A percentile compares a stretch with the other conserved stretches of the same genome.
phyloP scores from a whole-genome alignment of 768 basidiomycete species.

The Multifurca ochricompacta region DNA sequence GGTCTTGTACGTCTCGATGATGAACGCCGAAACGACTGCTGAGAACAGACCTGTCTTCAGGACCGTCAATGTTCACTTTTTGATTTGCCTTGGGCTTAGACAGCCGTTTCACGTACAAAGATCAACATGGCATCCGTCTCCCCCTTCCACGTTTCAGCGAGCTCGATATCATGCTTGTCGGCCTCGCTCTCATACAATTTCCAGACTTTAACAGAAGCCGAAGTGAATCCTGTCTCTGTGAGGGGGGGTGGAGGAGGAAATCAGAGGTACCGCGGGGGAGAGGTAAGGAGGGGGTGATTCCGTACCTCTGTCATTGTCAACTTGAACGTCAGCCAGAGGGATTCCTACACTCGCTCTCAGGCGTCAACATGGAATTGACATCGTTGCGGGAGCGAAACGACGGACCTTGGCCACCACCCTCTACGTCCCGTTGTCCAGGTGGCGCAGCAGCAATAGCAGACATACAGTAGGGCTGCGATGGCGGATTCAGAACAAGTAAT shows the following conservation, averaged over 20 bases:
- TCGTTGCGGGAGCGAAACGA: background rate
- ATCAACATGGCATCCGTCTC: constrained; percentile 18
- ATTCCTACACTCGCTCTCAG: background rate
- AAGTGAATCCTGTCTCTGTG: background rate
- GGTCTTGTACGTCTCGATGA: constrained; percentile 19
- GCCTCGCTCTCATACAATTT: constrained; percentile 7
- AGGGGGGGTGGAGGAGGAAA: background rate
- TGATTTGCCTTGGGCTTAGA: background rate
- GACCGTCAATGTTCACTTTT: background rate
- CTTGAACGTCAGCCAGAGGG: no score
- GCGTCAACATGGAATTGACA: background rate
- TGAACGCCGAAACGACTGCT: constrained; percentile 17
- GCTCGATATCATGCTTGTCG: constrained; percentile 10
- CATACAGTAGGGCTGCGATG: no score
- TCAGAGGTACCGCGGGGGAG: background rate
- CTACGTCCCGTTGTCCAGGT: background rate
- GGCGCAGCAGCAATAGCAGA: background rate
- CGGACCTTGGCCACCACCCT: background rate
- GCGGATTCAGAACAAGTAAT: no score
- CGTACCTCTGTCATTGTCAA: background rate
- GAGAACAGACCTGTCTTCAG: constrained; percentile 16
- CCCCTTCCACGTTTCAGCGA: constrained; percentile 14
- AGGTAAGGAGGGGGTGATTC: background rate
- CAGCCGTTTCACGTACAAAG: constrained; percentile 3
- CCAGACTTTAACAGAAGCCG: constrained; percentile 7